A percentile compares a stretch with the other conserved stretches of the same genome.
Evolutionary conservation across 306 rosid genomes (phyloP).

Genomic region (Begonia masoniana): DNA sequence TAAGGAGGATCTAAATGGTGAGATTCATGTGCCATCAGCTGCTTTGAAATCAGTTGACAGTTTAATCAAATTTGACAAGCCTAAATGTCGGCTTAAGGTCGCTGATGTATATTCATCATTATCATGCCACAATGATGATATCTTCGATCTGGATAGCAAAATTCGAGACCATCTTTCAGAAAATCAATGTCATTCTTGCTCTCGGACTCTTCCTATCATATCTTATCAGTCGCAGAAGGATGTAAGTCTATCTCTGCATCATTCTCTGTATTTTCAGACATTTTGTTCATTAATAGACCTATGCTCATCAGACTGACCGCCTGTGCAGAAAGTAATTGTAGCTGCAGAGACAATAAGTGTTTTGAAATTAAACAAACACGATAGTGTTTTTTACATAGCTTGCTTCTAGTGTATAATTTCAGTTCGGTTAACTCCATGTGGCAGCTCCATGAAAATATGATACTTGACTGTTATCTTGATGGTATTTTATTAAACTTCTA

Average conservation of each 20-base stretch:
- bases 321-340: neutral
- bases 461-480: too few species aligned
- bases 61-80: slow-evolving; percentile 81
- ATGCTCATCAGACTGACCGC: slow-evolving; percentile 9
- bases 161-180: slow-evolving; percentile 82
- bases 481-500: too few species aligned
- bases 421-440: too few species aligned
- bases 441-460: too few species aligned
- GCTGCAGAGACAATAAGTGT: neutral
- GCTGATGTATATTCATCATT: slow-evolving; percentile 49
- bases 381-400: too few species aligned
- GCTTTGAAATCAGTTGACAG: slow-evolving; percentile 82
- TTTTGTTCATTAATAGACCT: too few species aligned
- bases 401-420: too few species aligned
- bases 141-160: slow-evolving; percentile 66
- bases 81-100: slow-evolving; percentile 71
- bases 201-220: slow-evolving; percentile 58
- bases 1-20: slow-evolving; percentile 74
- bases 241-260: slow-evolving; percentile 29
- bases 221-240: slow-evolving; percentile 91
- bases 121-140: slow-evolving; percentile 25
- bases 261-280: neutral
- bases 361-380: too few species aligned
- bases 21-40: slow-evolving; percentile 73
- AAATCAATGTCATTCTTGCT: slow-evolving; percentile 75